phyloP scores from a whole-genome alignment of 23 red algal species.

The Gracilaria caudata region DNA sequence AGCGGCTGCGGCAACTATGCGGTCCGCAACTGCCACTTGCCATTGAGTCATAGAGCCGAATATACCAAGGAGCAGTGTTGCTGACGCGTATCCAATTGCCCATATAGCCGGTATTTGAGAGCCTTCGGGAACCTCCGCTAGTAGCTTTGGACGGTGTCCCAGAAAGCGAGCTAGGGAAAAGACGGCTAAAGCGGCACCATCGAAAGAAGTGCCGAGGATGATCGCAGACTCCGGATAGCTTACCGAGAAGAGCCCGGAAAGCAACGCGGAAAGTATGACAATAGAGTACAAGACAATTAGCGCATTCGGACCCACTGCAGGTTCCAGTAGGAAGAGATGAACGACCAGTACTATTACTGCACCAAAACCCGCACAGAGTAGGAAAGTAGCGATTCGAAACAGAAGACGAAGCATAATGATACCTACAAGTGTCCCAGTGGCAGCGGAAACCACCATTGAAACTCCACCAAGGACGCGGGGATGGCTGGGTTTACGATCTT shows the following conservation, averaged over 20 bases:
- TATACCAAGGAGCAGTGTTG: slow-evolving; percentile 43
- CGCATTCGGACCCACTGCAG: slow-evolving; percentile 18
- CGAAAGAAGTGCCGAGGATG: slow-evolving; percentile 60
- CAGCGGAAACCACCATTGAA: slow-evolving; percentile 8
- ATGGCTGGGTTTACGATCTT: slow-evolving; percentile 17
- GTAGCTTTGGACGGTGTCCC: slow-evolving; percentile 44
- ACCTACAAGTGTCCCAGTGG: slow-evolving; percentile 49
- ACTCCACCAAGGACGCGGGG: slow-evolving; percentile 33
- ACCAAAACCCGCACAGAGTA: slow-evolving; percentile 51
- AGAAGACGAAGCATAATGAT: slow-evolving; percentile 58
- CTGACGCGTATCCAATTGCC: slow-evolving; percentile 43
- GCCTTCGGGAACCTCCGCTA: slow-evolving; percentile 20
- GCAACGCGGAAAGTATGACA: slow-evolving; percentile 26
- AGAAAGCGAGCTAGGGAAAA: slow-evolving; percentile 63
- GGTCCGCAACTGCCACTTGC: slow-evolving; percentile 51
- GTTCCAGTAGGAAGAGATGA: slow-evolving; percentile 63
- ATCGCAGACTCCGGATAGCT: slow-evolving; percentile 48
- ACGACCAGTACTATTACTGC: slow-evolving; percentile 56
- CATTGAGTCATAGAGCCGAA: slow-evolving; percentile 55
- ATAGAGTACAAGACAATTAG: slow-evolving; percentile 49
- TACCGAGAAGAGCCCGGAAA: slow-evolving; percentile 52
- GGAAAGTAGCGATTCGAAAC: slow-evolving; percentile 56
- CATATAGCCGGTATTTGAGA: slow-evolving; percentile 24
- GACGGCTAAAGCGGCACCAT: slow-evolving; percentile 61
- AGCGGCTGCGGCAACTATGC: slow-evolving; percentile 16